A percentile compares a stretch with the other conserved stretches of the same genome.
phyloP scores from a whole-genome alignment of 805 yeast genomes.

The Monosporozyma yasuniensis region DNA sequence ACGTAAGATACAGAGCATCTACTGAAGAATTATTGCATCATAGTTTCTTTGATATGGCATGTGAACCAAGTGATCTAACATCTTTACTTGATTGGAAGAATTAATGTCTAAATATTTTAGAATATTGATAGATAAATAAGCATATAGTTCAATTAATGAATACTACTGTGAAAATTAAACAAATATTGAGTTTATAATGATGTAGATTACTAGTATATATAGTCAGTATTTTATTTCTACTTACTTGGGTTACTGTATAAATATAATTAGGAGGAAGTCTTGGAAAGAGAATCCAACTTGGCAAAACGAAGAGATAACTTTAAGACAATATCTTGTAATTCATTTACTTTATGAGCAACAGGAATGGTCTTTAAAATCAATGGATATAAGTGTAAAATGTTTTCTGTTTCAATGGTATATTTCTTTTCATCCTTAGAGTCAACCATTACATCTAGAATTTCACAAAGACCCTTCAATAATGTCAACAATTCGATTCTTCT shows the following conservation, averaged over 20 bases:
- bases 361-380: conserved; percentile 28
- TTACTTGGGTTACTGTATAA: not conserved
- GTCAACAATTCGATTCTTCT: conserved; percentile 54
- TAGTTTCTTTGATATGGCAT: conserved; percentile 56
- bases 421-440: not conserved
- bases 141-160: not conserved
- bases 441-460: conserved; percentile 15
- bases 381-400: conserved; percentile 21
- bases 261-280: not conserved
- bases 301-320: conserved; percentile 23
- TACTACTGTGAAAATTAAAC: not conserved
- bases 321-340: conserved; percentile 22
- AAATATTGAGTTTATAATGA: not conserved
- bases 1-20: conserved; percentile 81
- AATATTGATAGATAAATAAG: not conserved
- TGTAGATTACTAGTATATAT: not conserved
- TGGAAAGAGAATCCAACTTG: conserved; percentile 9
- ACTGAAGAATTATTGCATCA: conserved; percentile 82
- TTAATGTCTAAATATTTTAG: conserved; percentile 3
- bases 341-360: conserved; percentile 25
- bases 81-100: conserved; percentile 47
- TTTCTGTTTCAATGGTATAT: conserved; percentile 6
- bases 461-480: conserved; percentile 37
- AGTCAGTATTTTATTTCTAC: not conserved
- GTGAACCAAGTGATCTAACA: conserved; percentile 50